Percentiles rank a stretch among this genome's conserved stretches.
Evolutionary conservation across 768 basidiomycete genomes (phyloP).

Genomic region (Tremella fuciformis): DNA sequence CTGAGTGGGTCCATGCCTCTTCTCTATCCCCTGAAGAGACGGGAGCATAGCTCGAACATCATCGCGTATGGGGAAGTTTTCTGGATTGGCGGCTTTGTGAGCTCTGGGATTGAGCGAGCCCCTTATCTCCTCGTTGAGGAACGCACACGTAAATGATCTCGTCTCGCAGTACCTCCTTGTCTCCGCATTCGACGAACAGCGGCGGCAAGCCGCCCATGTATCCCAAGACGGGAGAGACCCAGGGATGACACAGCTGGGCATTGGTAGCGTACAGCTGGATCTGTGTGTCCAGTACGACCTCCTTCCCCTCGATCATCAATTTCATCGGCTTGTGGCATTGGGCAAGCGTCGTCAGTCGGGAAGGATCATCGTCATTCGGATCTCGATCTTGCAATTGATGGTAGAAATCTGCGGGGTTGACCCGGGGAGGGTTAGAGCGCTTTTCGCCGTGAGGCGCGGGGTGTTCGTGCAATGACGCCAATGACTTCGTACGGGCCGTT

Average conservation of each 20-base stretch:
- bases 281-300: conserved; percentile 58
- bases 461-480: conserved; percentile 22
- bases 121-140: background rate
- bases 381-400: conserved; percentile 10
- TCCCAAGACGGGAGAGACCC: conserved; percentile 69
- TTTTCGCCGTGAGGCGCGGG: conserved; percentile 38
- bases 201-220: conserved; percentile 92
- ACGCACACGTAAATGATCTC: conserved; percentile 76
- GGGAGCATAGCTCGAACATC: conserved; percentile 56
- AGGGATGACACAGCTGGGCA: conserved; percentile 56
- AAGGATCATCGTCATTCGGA: conserved; percentile 7
- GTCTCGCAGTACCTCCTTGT: conserved; percentile 87
- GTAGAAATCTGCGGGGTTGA: conserved; percentile 39
- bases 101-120: conserved; percentile 55
- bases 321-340: conserved; percentile 35
- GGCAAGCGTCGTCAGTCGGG: conserved; percentile 29
- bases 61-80: conserved; percentile 63
- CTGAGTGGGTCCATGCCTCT: conserved; percentile 59
- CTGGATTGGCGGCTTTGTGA: conserved; percentile 85
- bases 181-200: conserved; percentile 75
- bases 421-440: conserved; percentile 28
- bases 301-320: conserved; percentile 50
- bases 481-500: background rate
- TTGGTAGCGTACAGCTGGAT: conserved; percentile 86
- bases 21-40: conserved; percentile 49